These are phyloP conservation scores for Penicillium concentricum DNA, from an alignment of 2,329 filamentous ascomycete species.

Conservation along the genomic window DNA sequence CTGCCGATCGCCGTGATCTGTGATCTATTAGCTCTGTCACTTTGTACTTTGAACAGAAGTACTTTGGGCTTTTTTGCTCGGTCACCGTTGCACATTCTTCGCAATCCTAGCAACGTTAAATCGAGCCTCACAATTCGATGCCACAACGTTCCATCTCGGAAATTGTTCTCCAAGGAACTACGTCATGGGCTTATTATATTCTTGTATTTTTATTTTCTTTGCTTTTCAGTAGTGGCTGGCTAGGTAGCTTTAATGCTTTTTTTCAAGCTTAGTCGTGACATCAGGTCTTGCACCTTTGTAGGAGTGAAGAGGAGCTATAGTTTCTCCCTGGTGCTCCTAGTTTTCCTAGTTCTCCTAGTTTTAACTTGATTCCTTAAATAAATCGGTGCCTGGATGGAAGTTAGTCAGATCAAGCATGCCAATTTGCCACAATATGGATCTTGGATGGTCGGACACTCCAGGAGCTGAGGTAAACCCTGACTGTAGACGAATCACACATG, in stretches of 20 bases:
- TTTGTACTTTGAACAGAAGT: neutral
- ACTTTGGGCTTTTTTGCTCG: neutral
- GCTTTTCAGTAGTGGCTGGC: neutral
- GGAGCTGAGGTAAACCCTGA: conserved; percentile 3
- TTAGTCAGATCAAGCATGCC: neutral
- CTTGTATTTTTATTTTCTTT: neutral
- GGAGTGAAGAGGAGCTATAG: neutral
- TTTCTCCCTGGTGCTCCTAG: neutral
- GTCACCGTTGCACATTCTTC: neutral
- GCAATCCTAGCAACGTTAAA: conserved; percentile 18
- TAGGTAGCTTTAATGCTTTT: neutral
- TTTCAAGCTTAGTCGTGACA: neutral
- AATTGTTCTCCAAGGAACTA: conserved; percentile 7
- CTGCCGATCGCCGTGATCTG: conserved; percentile 2
- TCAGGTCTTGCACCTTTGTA: neutral
- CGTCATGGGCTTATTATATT: neutral
- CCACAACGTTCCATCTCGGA: conserved; percentile 13
- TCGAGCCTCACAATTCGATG: conserved; percentile 5
- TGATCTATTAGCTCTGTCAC: neutral
- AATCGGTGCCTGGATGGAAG: neutral
- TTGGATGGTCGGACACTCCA: neutral
- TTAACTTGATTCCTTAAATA: neutral
- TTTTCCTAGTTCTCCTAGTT: neutral
- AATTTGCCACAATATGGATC: neutral
- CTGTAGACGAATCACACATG: conserved; percentile 24